Evolutionary conservation across 345 rosid genomes (phyloP).

Genomic region (Euphorbia tirucalli): DNA sequence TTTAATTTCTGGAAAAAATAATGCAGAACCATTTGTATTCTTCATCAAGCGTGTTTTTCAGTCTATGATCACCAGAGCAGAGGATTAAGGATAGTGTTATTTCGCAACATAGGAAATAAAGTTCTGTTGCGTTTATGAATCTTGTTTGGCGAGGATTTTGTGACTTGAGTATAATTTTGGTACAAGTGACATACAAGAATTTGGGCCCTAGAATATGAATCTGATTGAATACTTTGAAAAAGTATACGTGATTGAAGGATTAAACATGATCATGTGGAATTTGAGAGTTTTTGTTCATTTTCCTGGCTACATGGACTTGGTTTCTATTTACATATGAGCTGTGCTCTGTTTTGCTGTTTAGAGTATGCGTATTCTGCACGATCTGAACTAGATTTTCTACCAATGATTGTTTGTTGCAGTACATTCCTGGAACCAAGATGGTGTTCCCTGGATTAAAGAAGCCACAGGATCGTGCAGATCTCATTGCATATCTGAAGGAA

Average conservation of each 20-base stretch:
- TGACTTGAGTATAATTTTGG: too few species aligned
- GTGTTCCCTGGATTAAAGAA: slow-evolving; percentile 97
- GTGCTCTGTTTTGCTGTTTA: background rate
- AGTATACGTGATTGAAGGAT: too few species aligned
- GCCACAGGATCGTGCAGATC: slow-evolving; percentile 90
- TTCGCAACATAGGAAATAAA: too few species aligned
- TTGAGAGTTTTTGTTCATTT: background rate
- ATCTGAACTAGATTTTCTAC: background rate
- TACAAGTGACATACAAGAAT: too few species aligned
- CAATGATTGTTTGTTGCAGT: slow-evolving; percentile 46
- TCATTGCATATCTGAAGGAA: slow-evolving; percentile 86
- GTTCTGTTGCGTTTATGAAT: background rate
- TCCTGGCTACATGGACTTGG: background rate
- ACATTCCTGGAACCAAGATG: slow-evolving; percentile 98
- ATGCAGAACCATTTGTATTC: too few species aligned
- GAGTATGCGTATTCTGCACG: background rate
- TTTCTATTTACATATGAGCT: too few species aligned
- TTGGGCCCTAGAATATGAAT: too few species aligned
- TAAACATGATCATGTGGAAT: background rate
- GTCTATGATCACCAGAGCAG: too few species aligned
- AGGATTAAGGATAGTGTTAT: too few species aligned
- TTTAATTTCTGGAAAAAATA: background rate
- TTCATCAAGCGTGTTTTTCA: too few species aligned
- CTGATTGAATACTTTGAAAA: too few species aligned
- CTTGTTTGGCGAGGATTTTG: too few species aligned